Evolutionary conservation across 2,329 filamentous ascomycete species (phyloP), one percentile per base, ranked within the genome.

Genomic region (Rutstroemia sydowiana): DNA sequence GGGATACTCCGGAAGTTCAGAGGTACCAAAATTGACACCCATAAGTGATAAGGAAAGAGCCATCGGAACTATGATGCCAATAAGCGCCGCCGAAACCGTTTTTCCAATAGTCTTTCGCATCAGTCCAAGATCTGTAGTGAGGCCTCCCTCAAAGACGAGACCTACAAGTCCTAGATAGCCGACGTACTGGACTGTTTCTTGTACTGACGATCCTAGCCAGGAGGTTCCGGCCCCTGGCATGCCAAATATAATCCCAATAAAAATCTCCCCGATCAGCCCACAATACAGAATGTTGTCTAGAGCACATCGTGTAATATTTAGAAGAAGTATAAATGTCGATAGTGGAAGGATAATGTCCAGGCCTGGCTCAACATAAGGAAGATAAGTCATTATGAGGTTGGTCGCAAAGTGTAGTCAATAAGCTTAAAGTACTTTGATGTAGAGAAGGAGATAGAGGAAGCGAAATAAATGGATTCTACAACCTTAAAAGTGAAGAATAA

Each of bases 91-190:
- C 3, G 42, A 16, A 9, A 51, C 14, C 16, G 48, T 51, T 20
- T 30, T 21, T 42, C 48, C 45, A 28, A 51, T 51, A 6, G 41
- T 51, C 3, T 46, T 37, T 13, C 41, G 28, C 18, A 46, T 9
- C 14, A 51, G 20, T 18, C 26, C 18, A 37, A 51, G 23, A 28
- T 45, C 41, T 3, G 48, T 51, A 16, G 26, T 51, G 3, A 51
- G 48, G 8, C 48, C 48, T 5, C 48, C 48, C 23, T 51, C 48
- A n/a, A 51, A 51, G 8, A 51, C 48, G 8, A 51, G 34, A n/a
- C 48, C 45, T 4, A 51, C 32, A 16, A 51, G 48, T 13, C 48
- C 48, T 2, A 51, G 26, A 18, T 51, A 51, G 14, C 48, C 48
- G 3, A 51, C 41, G 11, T 30, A 51, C 39, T 51, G 48, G 14